Evolutionary conservation across 2,329 filamentous ascomycete species (phyloP), one percentile per base, ranked within the genome.

Genomic region (Ophiocordyceps sinensis): DNA sequence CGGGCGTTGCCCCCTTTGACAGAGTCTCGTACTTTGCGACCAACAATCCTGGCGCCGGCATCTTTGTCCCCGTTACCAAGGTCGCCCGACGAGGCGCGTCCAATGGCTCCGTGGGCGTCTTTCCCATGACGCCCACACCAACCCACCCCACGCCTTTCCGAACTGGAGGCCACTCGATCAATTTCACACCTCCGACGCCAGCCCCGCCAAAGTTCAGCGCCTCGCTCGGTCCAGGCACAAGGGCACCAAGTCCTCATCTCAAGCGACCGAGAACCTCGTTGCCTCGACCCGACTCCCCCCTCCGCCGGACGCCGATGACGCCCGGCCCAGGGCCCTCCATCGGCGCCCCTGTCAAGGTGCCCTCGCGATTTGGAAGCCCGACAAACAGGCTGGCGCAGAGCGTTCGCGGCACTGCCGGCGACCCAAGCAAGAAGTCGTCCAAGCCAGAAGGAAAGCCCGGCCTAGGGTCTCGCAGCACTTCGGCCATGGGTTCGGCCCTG

Each of bases 51-150:
- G 86, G 86, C 46, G 79, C 91, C 3, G 91, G 91, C 45, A 96
- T 98, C 54, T 98, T 98, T 57, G 72, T 98, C 13, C 91, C 91
- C 4, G 67, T 91, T 14, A 77, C 80, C 58, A 91, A 93, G 59
- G 85, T 85, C 29, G 71, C 73, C 55, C 83, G 75, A 60, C 80
- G 77, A 55, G 75, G 73, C 39, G 65, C 68, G 30, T 67, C 74
- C 35, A 64, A 65, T 28, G 68, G 67, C 40, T 65, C 68, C 28
- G 66, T 73, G 31, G 64, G 64, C 30, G 68, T 66, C 7, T 73
- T 74, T 47, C 75, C 82, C 8, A 66, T 73, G 41, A 87, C 82
- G 2, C 83, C 87, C 5, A 77, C 75, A 3, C 77, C 79, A n/a
- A 75, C 75, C 28, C 70, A 71, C 15, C 68, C 71, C 39, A 64